Evolutionary conservation across 2,329 filamentous ascomycete genomes (phyloP), one percentile per base, ranked within the genome.

Genomic region (Biscogniauxia mediterranea): DNA sequence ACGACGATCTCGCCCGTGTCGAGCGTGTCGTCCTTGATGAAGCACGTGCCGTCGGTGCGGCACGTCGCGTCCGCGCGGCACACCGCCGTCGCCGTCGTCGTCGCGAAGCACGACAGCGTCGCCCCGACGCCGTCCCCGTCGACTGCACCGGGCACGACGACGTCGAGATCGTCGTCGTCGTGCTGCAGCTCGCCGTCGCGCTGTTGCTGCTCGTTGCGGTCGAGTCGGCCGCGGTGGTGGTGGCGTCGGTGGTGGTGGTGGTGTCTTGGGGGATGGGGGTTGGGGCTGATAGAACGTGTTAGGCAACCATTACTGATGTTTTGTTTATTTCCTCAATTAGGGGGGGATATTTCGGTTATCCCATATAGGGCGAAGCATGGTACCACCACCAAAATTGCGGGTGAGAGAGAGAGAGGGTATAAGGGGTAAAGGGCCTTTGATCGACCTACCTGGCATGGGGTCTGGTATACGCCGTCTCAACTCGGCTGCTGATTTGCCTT

Each of bases 41-140:
- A 78, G 77, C 81, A 84, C n/a, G 77, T 72, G 54, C 57, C 55
- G 73, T 80, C 76, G 64, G 76, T 75, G 63, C 69, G 71, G 79
- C 83, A 86, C 66, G 79, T 73, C 60, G 79, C 74, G 42, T 77
- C 78, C 4, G 73, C 67, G 8, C 72, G 73, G 75, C 83, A 85
- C 19, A 75, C 73, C 28, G 73, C 70, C 19, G 70, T 73, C 55
- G 73, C 66, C 51, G 73, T 66, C 8, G 68, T 62, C 53, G 77
- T 78, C 20, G 71, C 64, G 68, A 67, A 74, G 76, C 81, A 85
- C 13, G 76, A 67, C 21, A 73, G 70, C 49, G 74, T 76, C 54
- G 70, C 70, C 63, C 73, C 5, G 71, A 65, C 17, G 59, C 62
- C 59, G 75, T 68, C 65, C 74, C 75, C 19, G 73, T 77, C 54